A percentile compares a stretch with the other conserved stretches of the same genome.
Conservation (phyloP, 352 stramenopile species). For the Globisporangium paroecandrum region DNA sequence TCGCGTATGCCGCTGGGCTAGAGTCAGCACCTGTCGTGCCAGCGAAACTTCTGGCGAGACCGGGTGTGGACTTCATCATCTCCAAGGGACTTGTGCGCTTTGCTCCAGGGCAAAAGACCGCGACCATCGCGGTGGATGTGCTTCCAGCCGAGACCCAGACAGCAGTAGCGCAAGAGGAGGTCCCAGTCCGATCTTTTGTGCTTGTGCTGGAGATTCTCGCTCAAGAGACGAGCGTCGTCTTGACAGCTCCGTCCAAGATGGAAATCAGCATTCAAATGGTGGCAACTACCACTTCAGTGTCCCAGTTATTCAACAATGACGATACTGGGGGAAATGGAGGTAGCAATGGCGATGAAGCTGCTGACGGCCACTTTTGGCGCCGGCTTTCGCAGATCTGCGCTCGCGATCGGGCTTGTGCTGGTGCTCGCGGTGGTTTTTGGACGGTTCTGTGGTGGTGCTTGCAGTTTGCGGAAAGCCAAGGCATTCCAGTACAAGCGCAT, state of each 20-base stretch:
- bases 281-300: background rate
- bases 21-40: conserved; percentile 4
- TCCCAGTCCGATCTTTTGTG: conserved; percentile 3
- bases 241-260: background rate
- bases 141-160: conserved; percentile 18
- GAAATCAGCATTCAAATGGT: conserved; percentile 12
- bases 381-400: conserved; percentile 17
- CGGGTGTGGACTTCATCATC: conserved; percentile 26
- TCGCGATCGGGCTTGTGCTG: conserved; percentile 10
- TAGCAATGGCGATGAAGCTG: background rate
- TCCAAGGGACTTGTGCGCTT: conserved; percentile 26
- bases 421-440: conserved; percentile 22
- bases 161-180: background rate
- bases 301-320: background rate
- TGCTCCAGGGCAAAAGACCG: conserved; percentile 16
- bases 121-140: conserved; percentile 25
- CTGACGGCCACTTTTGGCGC: conserved; percentile 27
- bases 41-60: background rate
- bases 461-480: conserved; percentile 18
- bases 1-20: background rate
- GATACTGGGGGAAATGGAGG: background rate
- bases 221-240: background rate
- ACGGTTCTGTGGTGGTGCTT: conserved; percentile 14
- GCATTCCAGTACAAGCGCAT: conserved; percentile 53
- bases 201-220: conserved; percentile 7